phyloP scores from a whole-genome alignment of 164 flowering plant species.

The Piper longum region DNA sequence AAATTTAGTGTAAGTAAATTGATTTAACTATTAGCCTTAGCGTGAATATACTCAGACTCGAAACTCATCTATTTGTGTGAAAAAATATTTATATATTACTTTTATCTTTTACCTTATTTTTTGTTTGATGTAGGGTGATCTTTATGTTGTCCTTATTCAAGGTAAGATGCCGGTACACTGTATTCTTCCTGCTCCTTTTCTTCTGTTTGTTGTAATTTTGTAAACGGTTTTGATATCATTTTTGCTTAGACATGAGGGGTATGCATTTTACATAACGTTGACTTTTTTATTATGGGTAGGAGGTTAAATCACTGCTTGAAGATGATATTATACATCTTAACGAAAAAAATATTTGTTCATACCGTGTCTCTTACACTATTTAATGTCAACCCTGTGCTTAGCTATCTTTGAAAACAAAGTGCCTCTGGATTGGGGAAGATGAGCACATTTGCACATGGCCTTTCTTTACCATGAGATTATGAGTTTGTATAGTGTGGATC shows the following conservation, averaged over 20 bases:
- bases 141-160: neutral
- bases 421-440: constrained; percentile 16
- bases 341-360: constrained; percentile 5
- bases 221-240: no score
- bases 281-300: neutral
- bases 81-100: no score
- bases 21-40: no score
- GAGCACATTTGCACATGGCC: constrained; percentile 12
- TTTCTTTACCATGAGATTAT: neutral
- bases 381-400: neutral
- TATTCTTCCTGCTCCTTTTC: neutral
- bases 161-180: neutral
- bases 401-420: constrained; percentile 4
- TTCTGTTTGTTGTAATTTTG: neutral
- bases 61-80: no score
- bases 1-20: no score
- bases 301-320: neutral
- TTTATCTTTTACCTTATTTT: neutral
- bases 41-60: no score
- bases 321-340: neutral
- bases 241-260: neutral
- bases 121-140: neutral
- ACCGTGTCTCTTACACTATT: constrained; percentile 1
- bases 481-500: no score
- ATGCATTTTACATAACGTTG: neutral